These are phyloP conservation scores for Talaromyces adpressus DNA, from an alignment of 495 filamentous ascomycete species.

Conservation along the genomic window DNA sequence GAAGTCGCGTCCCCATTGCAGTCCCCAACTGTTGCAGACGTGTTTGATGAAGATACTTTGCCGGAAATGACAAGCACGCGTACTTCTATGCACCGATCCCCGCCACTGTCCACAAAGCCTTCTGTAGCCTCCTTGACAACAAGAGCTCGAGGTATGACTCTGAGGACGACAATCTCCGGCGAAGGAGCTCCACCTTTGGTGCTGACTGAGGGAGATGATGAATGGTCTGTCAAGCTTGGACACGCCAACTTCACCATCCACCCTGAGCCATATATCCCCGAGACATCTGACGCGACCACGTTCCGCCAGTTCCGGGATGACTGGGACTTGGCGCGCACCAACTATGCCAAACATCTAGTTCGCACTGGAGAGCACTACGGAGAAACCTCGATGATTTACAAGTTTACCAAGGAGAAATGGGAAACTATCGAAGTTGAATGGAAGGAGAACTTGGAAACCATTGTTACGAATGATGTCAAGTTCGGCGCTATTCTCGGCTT, in stretches of 20 bases:
- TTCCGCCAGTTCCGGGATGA: constrained; percentile 64
- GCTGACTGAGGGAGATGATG: constrained; percentile 60
- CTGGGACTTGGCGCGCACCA: constrained; percentile 73
- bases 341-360: constrained; percentile 76
- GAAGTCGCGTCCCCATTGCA: constrained; percentile 68
- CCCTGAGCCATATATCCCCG: constrained; percentile 71
- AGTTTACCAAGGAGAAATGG: constrained; percentile 80
- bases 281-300: constrained; percentile 47
- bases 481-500: constrained; percentile 39
- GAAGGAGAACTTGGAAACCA: constrained; percentile 55
- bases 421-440: constrained; percentile 64
- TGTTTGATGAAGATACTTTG: constrained; percentile 23
- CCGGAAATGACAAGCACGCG: constrained; percentile 38
- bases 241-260: constrained; percentile 90
- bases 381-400: constrained; percentile 73
- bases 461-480: constrained; percentile 28
- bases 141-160: constrained; percentile 36
- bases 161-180: constrained; percentile 42
- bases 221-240: constrained; percentile 76
- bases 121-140: constrained; percentile 67
- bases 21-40: constrained; percentile 62
- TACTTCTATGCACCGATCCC: constrained; percentile 52
- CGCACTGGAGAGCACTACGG: constrained; percentile 85
- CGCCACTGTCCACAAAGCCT: constrained; percentile 71
- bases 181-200: constrained; percentile 51